Evolutionary conservation across 768 basidiomycete genomes (phyloP), one percentile per base, ranked within the genome.

Genomic region (Kwoniella europaea): DNA sequence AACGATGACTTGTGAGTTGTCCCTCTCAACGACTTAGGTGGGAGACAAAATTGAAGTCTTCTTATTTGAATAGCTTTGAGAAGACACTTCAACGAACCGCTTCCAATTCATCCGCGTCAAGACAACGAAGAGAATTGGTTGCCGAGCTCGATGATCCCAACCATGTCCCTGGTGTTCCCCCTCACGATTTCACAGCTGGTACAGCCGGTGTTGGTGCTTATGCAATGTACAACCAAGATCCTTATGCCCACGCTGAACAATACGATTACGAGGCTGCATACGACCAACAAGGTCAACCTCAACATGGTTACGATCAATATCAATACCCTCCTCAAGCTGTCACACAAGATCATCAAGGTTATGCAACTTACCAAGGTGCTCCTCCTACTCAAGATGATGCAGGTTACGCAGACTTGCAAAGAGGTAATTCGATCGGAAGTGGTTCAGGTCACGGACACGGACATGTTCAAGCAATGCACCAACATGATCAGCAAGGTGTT

Each of bases 121-220:
- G 74, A 15, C 79, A 80, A 67, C 76, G 82, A 46, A 76, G 74
- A 62, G 76, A 77, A 46, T 74, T 78, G 57, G 77, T 80, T 42
- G 70, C 74, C 12, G 78, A 82, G 58, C 77, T 81, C 18, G 80
- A 79, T 63, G 69, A 75, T 41, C 71, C 75, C 13, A 65, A 65
- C 59, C 63, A 66, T 13, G 73, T 75, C 10, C 63, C 76, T 24
- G 80, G 79, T 67, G 71, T 83, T 12, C 82, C 82, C 24, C 72
- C 71, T 35, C 82, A 83, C 70, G 82, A 83, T 65, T 83, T 83
- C 69, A 83, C 80, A 10, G 79, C 79, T 52, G 75, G 74, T 12
- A 55, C 69, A 6, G 66, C 67, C 22, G 73, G 68, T 56, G 66
- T 53, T 35, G 68, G 53, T n/a, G 67, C 58, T 12, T 74, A 76